Percentiles rank a stretch among this genome's conserved stretches.
These are phyloP conservation scores for Volvox reticuliferus DNA, from an alignment of 139 green algal species.

Conservation along the genomic window DNA sequence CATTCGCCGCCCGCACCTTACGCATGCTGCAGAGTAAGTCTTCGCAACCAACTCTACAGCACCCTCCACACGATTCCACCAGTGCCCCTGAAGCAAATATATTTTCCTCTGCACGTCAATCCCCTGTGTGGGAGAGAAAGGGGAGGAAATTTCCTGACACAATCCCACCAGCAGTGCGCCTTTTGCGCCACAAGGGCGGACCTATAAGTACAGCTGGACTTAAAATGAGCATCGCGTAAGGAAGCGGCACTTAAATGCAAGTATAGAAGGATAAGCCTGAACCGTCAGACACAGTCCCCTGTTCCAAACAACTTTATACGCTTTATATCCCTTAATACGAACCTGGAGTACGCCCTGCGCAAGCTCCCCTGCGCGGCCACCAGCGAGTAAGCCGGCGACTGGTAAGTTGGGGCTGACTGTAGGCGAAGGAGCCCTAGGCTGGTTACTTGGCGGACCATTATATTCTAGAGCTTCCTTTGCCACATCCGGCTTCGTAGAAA, in stretches of 20 bases:
- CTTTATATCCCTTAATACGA: not conserved
- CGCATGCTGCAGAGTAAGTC: slow-evolving; percentile 19
- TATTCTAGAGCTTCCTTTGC: not conserved
- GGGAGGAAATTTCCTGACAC: not conserved
- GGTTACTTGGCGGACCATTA: not conserved
- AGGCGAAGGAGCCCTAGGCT: not conserved
- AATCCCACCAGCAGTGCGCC: too few relatives aligned
- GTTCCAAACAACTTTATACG: too few relatives aligned
- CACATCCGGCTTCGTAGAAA: not conserved
- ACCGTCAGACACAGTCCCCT: not conserved
- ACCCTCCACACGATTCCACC: slow-evolving; percentile 46
- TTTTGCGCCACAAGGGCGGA: too few relatives aligned
- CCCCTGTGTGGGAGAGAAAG: not conserved
- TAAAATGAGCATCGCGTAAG: too few relatives aligned
- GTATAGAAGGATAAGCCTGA: not conserved
- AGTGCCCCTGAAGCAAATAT: slow-evolving; percentile 11
- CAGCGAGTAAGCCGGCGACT: not conserved
- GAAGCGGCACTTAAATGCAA: not conserved
- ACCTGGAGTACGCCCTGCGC: slow-evolving; percentile 5
- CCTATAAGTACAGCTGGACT: too few relatives aligned
- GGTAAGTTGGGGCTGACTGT: not conserved
- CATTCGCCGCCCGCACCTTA: slow-evolving; percentile 1
- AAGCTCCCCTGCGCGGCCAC: not conserved
- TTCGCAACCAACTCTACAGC: slow-evolving; percentile 22
- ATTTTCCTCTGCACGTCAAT: slow-evolving; percentile 27